These are phyloP conservation scores for Verticillium klebahnii DNA, from an alignment of 2,329 filamentous ascomycete species.

Conservation along the genomic window DNA sequence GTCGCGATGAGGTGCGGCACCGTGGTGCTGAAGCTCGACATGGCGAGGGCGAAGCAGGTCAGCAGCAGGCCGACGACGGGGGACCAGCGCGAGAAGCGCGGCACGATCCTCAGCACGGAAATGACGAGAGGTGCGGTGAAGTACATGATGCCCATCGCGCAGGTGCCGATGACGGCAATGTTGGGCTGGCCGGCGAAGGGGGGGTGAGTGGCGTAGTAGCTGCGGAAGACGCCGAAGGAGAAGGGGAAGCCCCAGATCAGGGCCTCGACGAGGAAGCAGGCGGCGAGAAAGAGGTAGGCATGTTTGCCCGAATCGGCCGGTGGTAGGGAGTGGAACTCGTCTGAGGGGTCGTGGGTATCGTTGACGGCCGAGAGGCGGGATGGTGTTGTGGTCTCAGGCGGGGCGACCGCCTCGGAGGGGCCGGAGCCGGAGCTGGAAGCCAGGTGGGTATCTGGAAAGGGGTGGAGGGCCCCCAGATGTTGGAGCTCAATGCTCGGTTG, in stretches of 20 bases:
- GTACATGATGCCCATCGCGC: conserved; percentile 57
- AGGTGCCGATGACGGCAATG: conserved; percentile 62
- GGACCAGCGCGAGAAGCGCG: conserved; percentile 32
- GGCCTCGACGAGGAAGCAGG: conserved; percentile 43
- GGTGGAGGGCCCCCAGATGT: neutral
- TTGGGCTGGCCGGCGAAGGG: conserved; percentile 50
- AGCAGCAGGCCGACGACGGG: conserved; percentile 41
- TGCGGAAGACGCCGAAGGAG: conserved; percentile 66
- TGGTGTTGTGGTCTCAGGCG: neutral
- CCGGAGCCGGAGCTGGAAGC: neutral
- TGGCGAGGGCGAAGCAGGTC: conserved; percentile 46
- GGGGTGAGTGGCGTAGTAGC: conserved; percentile 58
- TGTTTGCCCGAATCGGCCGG: conserved; percentile 30
- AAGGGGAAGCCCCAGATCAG: conserved; percentile 61
- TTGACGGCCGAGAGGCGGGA: neutral
- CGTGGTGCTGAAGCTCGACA: conserved; percentile 48
- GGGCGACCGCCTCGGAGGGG: neutral
- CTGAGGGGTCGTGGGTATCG: neutral
- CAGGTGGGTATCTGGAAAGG: neutral
- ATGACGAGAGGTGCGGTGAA: conserved; percentile 46
- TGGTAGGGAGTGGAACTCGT: conserved; percentile 20
- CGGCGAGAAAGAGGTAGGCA: conserved; percentile 26
- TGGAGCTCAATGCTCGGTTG: neutral
- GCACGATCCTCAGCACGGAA: conserved; percentile 38
- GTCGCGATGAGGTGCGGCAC: conserved; percentile 52